Evolutionary conservation across 176 grass and related monocot species (phyloP).

Genomic region (Pontederia crassipes): DNA sequence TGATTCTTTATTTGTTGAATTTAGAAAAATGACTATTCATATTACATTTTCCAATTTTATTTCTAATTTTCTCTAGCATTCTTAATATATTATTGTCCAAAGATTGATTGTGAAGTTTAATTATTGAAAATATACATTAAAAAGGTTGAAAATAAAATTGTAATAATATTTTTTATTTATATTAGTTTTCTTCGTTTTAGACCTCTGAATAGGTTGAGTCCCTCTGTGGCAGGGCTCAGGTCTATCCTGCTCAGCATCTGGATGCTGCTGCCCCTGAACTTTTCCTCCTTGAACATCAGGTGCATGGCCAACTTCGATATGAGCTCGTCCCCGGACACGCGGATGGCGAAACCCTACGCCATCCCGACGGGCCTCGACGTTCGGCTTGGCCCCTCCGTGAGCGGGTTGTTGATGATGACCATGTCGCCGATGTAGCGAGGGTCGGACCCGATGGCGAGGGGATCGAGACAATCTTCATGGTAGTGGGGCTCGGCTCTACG

Average conservation of each 20-base stretch:
- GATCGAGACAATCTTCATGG: not conserved
- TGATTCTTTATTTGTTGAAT: too few species aligned
- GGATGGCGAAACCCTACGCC: not conserved
- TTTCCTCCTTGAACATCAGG: not conserved
- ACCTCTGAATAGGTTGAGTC: not conserved
- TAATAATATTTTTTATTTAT: too few species aligned
- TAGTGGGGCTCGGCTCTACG: not conserved
- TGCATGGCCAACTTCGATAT: not conserved
- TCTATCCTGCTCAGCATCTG: not conserved
- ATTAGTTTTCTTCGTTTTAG: too few species aligned
- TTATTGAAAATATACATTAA: too few species aligned
- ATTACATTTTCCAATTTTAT: too few species aligned
- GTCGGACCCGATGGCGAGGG: not conserved
- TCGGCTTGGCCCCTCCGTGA: not conserved
- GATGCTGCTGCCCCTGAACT: not conserved
- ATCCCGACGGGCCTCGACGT: not conserved
- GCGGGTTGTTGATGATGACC: not conserved
- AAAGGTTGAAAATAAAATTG: too few species aligned
- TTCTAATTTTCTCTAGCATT: too few species aligned
- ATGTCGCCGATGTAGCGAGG: conserved; percentile 4
- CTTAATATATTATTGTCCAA: too few species aligned
- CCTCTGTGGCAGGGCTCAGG: not conserved
- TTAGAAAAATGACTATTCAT: too few species aligned
- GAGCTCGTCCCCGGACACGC: not conserved
- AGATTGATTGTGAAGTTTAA: too few species aligned